These are phyloP conservation scores for Leucocoprinus sp. DNA, from an alignment of 768 basidiomycete species.

Conservation along the genomic window DNA sequence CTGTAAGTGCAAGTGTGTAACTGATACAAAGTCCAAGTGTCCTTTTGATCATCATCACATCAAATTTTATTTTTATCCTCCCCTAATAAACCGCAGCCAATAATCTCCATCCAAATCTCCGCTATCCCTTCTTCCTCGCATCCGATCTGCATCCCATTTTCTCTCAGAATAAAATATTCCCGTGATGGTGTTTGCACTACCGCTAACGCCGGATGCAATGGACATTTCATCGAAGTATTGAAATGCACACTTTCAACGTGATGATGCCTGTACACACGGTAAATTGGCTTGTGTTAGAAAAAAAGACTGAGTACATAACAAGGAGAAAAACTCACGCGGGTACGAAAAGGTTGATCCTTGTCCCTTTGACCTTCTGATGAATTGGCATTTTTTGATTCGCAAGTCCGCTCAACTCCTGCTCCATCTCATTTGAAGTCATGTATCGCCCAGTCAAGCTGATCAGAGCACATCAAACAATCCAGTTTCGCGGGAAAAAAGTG, in stretches of 20 bases:
- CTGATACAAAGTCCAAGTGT: not conserved
- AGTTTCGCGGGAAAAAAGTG: not conserved
- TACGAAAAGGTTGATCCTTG: slow-evolving; percentile 49
- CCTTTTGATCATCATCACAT: slow-evolving; percentile 12
- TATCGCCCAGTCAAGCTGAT: slow-evolving; percentile 51
- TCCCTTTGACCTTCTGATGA: slow-evolving; percentile 8
- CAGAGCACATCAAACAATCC: slow-evolving; percentile 5
- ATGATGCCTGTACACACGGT: slow-evolving; percentile 44
- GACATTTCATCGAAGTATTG: slow-evolving; percentile 27
- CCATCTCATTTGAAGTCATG: slow-evolving; percentile 65
- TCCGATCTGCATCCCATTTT: slow-evolving; percentile 74
- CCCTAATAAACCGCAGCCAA: slow-evolving; percentile 34
- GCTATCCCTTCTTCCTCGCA: slow-evolving; percentile 68
- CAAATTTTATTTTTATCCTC: slow-evolving; percentile 6
- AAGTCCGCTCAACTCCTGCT: slow-evolving; percentile 56
- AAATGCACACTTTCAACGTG: slow-evolving; percentile 74
- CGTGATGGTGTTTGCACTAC: slow-evolving; percentile 61
- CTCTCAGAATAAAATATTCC: slow-evolving; percentile 61
- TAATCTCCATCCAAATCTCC: slow-evolving; percentile 49
- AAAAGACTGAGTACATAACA: not conserved
- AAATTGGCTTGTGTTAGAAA: too few relatives aligned
- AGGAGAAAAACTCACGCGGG: slow-evolving; percentile 42
- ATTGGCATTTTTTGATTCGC: slow-evolving; percentile 13
- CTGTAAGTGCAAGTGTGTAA: too few relatives aligned
- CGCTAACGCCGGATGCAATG: slow-evolving; percentile 57